A percentile compares a stretch with the other conserved stretches of the same genome.
Evolutionary conservation across 257 asterid genomes (phyloP).

Genomic region (Fraxinus anomala): DNA sequence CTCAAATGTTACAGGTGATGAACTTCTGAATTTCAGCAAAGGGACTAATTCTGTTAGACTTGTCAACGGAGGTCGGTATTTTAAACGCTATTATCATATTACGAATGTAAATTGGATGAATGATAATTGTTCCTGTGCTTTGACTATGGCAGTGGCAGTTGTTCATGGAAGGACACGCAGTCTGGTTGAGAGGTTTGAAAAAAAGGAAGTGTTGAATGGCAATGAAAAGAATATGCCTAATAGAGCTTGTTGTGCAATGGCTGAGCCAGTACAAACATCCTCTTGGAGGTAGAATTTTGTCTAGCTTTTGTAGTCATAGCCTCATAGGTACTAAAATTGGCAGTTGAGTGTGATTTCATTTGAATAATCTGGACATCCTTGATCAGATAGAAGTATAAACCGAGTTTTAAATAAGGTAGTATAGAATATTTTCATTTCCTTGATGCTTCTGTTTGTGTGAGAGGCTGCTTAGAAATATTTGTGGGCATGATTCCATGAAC

Average conservation of each 20-base stretch:
- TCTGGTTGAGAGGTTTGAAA: slow-evolving; percentile 90
- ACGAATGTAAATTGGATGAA: slow-evolving; percentile 16
- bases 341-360: slow-evolving; percentile 16
- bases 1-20: slow-evolving; percentile 47
- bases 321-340: background rate
- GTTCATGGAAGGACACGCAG: slow-evolving; percentile 90
- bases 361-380: slow-evolving; percentile 4
- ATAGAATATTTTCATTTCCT: background rate
- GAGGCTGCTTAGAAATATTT: background rate
- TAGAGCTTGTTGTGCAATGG: slow-evolving; percentile 33
- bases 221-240: slow-evolving; percentile 49
- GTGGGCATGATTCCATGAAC: background rate
- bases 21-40: slow-evolving; percentile 46
- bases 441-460: background rate
- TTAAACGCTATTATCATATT: slow-evolving; percentile 21
- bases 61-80: slow-evolving; percentile 80
- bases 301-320: background rate
- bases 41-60: slow-evolving; percentile 56
- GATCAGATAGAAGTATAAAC: background rate
- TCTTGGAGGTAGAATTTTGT: slow-evolving; percentile 34
- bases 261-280: slow-evolving; percentile 43
- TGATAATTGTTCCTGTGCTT: slow-evolving; percentile 26
- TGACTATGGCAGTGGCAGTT: slow-evolving; percentile 66
- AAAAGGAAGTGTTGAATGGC: slow-evolving; percentile 47
- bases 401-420: slow-evolving; percentile 1